Percentiles rank a stretch among this genome's conserved stretches.
Evolutionary conservation across 2,329 filamentous ascomycete genomes (phyloP).

Genomic region (Teratosphaeria viscida): DNA sequence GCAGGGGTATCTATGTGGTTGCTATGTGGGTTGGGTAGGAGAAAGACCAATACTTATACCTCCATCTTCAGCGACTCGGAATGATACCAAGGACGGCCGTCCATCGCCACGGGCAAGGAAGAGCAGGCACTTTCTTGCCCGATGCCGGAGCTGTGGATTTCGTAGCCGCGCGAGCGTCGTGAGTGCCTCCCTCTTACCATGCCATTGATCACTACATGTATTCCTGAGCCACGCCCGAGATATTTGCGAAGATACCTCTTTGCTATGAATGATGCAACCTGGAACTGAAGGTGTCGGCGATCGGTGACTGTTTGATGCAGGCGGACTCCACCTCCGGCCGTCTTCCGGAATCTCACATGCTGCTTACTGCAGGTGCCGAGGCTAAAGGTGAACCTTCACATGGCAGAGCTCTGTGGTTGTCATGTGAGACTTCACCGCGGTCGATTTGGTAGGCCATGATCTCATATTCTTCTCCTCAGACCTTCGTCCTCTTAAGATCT

Average conservation of each 20-base stretch:
- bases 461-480: background rate
- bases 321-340: too few relatives aligned
- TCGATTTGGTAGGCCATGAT: background rate
- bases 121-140: background rate
- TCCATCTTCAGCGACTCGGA: background rate
- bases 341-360: background rate
- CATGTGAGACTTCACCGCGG: background rate
- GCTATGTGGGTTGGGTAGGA: background rate
- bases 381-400: background rate
- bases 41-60: background rate
- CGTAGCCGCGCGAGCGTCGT: background rate
- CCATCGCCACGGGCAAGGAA: background rate
- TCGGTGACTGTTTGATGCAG: background rate
- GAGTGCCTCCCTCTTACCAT: background rate
- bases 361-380: background rate
- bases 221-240: background rate
- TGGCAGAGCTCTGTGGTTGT: background rate
- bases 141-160: background rate
- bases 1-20: too few relatives aligned
- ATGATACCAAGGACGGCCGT: background rate
- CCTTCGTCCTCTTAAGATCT: background rate
- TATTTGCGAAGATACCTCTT: background rate
- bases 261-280: background rate
- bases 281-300: background rate
- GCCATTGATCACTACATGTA: background rate